phyloP scores from a whole-genome alignment of 805 yeast species.

The Naumovozyma castellii region DNA sequence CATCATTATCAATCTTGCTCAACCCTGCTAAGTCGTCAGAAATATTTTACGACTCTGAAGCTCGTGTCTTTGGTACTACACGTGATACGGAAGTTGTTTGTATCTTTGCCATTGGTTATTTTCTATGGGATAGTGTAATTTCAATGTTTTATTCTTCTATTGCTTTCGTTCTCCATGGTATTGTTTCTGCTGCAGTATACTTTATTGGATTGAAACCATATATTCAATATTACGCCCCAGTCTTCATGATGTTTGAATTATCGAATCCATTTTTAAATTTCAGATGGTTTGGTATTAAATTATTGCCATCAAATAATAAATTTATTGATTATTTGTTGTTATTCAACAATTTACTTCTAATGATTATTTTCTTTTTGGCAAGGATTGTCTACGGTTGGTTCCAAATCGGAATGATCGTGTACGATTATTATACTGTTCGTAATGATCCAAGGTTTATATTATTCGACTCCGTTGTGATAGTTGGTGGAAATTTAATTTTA shows the following conservation, averaged over 20 bases:
- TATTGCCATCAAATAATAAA: constrained; percentile 13
- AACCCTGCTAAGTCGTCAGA: constrained; percentile 3
- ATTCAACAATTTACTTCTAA: constrained; percentile 39
- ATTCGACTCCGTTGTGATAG: constrained; percentile 29
- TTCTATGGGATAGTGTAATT: constrained; percentile 71
- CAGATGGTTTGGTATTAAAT: constrained; percentile 63
- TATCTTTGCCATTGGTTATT: constrained; percentile 58
- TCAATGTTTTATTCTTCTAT: constrained; percentile 50
- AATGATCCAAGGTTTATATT: constrained; percentile 37
- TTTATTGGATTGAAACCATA: constrained; percentile 57
- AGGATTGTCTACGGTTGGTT: constrained; percentile 78
- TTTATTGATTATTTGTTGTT: constrained; percentile 49
- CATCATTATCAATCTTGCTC: constrained; percentile 23
- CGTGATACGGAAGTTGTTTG: constrained; percentile 24
- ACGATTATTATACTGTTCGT: constrained; percentile 38
- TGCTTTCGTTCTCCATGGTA: constrained; percentile 63
- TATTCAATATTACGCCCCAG: constrained; percentile 67
- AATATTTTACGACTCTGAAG: constrained; percentile 12
- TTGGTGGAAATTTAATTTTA: constrained; percentile 47
- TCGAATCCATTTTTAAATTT: constrained; percentile 84
- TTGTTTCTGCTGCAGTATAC: constrained; percentile 67
- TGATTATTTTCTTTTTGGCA: constrained; percentile 57
- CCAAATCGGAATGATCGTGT: constrained; percentile 43
- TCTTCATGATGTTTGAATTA: constrained; percentile 70
- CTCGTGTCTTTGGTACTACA: constrained; percentile 21